Conservation (phyloP, 495 filamentous ascomycete genomes). For the Choiromyces venosus region DNA sequence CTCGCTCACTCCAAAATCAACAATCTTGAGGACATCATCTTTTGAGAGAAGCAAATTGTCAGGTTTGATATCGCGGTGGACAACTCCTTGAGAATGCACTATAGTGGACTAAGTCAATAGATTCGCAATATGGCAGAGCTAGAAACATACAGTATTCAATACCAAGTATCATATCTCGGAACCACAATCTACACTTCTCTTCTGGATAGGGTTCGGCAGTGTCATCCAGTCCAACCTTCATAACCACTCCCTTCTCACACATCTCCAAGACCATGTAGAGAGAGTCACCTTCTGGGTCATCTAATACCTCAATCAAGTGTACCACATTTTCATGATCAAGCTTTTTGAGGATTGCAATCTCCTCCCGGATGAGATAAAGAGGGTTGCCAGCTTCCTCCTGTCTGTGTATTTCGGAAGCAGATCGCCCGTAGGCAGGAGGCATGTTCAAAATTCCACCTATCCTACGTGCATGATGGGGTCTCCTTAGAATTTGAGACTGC, state of each 20-base stretch:
- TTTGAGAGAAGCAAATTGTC: constrained; percentile 88
- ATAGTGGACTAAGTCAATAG: constrained; percentile 14
- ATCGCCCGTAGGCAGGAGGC: constrained; percentile 28
- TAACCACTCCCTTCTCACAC: constrained; percentile 96
- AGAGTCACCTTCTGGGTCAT: constrained; percentile 91
- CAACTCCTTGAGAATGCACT: constrained; percentile 90
- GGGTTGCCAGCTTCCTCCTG: constrained; percentile 65
- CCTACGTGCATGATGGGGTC: constrained; percentile 53
- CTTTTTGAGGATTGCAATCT: constrained; percentile 99
- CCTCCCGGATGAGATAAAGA: constrained; percentile 83
- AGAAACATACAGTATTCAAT: constrained; percentile 76
- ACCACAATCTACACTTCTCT: constrained; percentile 82
- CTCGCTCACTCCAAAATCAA: constrained; percentile 97
- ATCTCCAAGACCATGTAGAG: constrained; percentile 98
- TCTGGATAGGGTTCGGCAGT: constrained; percentile 74
- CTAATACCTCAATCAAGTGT: constrained; percentile 85
- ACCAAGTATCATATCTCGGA: constrained; percentile 89
- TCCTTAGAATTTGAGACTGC: constrained; percentile 82
- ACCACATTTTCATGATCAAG: constrained; percentile 89
- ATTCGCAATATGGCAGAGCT: neutral
- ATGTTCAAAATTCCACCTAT: constrained; percentile 43
- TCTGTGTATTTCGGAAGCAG: constrained; percentile 47
- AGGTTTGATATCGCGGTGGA: constrained; percentile 96
- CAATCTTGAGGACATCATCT: constrained; percentile 90
- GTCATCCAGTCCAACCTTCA: constrained; percentile 90